Base-by-base conservation (phyloP, 2,329 filamentous ascomycete species). In the Diaporthe batatas region DNA sequence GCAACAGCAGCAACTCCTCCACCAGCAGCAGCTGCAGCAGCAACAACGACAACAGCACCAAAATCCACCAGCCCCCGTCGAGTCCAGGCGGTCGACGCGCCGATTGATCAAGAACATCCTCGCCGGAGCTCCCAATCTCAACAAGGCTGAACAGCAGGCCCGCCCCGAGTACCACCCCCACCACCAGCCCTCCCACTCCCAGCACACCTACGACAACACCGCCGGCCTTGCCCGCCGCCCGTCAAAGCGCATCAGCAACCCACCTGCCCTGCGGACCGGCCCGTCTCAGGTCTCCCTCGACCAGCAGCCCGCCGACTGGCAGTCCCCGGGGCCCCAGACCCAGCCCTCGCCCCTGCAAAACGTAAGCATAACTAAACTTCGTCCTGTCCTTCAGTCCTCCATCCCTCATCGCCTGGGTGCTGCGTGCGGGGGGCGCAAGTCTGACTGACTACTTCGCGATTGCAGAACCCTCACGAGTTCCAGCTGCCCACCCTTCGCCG, bases 171-270 rank as follows among this genome's bases (percentile, higher is more conserved):
- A 77, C 32, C 70, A 75, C 36, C 77, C 77, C 69, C 73, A 75
- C 18, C 76, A 76, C 29, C 73, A 72, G 76, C 77, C 75, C 44
- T 73, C 77, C 74, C 55, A 70, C 21, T 70, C 78, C 73, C 79
- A 82, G 71, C 77, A 77, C 74, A 79, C 83, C 69, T 87, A 88
- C 84, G 86, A 88, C 78, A 87, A 86, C 77, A 83, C 83, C 73
- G 76, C 81, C 62, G 85, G 85, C 67, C 80, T 90, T 62, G 84
- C 81, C 76, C 89, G 89, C 75, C 84, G 88, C 76, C 84, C 86
- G 42, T 91, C 90, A 57, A 91, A 89, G 83, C 85, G 89, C 78
- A 82, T 87, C 79, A 88, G 87, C 85, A 84, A 86, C 75, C 83
- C 84, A 29, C 79, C 82, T 76, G 78, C 81, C 77, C 76, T 86